Evolutionary conservation across 108 stramenopile species (phyloP).

Genomic region (Skeletonema costatum): DNA sequence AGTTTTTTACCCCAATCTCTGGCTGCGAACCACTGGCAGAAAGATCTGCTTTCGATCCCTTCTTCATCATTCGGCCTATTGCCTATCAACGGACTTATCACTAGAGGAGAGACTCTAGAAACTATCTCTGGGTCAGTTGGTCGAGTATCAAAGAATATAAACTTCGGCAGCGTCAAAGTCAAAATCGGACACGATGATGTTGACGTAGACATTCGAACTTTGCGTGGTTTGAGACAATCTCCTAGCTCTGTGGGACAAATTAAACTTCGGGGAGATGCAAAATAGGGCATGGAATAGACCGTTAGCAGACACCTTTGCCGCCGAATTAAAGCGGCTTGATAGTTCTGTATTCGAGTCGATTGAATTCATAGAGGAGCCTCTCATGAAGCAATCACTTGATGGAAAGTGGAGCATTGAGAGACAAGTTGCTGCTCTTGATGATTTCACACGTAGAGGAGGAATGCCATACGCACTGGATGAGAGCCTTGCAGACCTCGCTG

Average conservation of each 20-base stretch:
- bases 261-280: slow-evolving; percentile 72
- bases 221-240: slow-evolving; percentile 30
- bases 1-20: slow-evolving; percentile 65
- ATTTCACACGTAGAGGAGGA: slow-evolving; percentile 41
- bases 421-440: slow-evolving; percentile 64
- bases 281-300: slow-evolving; percentile 73
- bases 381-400: slow-evolving; percentile 35
- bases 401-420: slow-evolving; percentile 49
- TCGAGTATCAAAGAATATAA: slow-evolving; percentile 5
- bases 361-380: slow-evolving; percentile 86
- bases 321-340: slow-evolving; percentile 30
- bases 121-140: neutral
- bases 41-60: slow-evolving; percentile 4
- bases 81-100: slow-evolving; percentile 74
- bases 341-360: slow-evolving; percentile 13
- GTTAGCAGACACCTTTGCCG: slow-evolving; percentile 48
- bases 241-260: neutral
- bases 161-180: slow-evolving; percentile 72
- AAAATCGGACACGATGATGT: slow-evolving; percentile 72
- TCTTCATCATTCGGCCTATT: slow-evolving; percentile 20
- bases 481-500: slow-evolving; percentile 70
- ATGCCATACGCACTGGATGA: slow-evolving; percentile 83
- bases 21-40: slow-evolving; percentile 13
- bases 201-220: slow-evolving; percentile 36
- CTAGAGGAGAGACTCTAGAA: slow-evolving; percentile 29